Base-by-base conservation (phyloP, 73 alveolate genomes). In the Blepharisma japonicum region DNA sequence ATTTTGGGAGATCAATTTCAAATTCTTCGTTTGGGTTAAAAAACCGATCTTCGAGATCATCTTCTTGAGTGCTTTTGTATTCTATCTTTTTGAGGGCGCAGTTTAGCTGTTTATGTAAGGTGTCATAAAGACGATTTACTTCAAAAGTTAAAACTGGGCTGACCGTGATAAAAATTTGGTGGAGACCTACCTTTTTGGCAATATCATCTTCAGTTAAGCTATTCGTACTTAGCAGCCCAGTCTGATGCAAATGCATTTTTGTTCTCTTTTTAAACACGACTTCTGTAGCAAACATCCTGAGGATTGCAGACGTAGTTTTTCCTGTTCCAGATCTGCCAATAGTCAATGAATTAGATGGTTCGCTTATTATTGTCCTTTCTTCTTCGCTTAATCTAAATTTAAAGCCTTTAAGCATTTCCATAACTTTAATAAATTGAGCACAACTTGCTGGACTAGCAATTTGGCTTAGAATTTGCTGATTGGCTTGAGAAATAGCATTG, bases 91-190 rank as follows among this genome's bases (percentile, higher is more conserved):
- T 45, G 78, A 77, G 56, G 42, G 86, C 92, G 7, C 67, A 68
- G 11, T 77, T 89, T 7, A 92, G 77, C 25, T 89, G 81, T 11
- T 61, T 79, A 18, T 77, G 79, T 39, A 89, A 56, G 6, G 80
- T 87, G 7, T 56, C 68, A 81, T 90, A 93, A 80, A 83, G 90
- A 61, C 89, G 86, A 80, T 81, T 93, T 18, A 93, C 95, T 85
- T 93, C 95, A 72, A 81, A 87, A 2, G 98, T 89, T 32, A 93
- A 83, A 39, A 93, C 96, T 6, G 98, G 98, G 47, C 94, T 83
- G 0, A 94, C 96, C 7, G 98, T 93, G 45, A 86, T 87, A 71
- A 93, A 90, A 6, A 85, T 92, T 38, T 86, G 50, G 54, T 72
- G 86, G 56, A 91, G 81, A 2, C 90, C 91, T 20, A 85, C 71